phyloP scores from a whole-genome alignment of 139 green algal species.

The Trebouxia sp. region DNA sequence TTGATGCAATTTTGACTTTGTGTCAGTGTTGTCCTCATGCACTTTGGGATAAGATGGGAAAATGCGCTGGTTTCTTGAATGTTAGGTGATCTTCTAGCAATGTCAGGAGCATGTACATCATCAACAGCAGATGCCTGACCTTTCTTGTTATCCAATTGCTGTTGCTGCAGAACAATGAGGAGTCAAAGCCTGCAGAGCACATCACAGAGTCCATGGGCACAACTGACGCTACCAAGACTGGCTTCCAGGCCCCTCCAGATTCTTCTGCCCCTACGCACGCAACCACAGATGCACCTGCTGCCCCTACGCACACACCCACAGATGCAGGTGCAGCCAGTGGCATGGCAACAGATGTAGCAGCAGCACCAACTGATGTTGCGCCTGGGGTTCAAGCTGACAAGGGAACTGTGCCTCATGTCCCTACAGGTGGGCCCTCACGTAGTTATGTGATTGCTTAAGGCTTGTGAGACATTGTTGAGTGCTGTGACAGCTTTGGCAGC shows the following conservation, averaged over 20 bases:
- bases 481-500: too few relatives aligned
- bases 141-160: background rate
- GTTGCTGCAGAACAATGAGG: background rate
- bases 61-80: background rate
- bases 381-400: background rate
- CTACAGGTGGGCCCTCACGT: too few relatives aligned
- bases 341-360: slow-evolving; percentile 6
- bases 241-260: background rate
- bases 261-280: too few relatives aligned
- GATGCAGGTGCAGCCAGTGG: background rate
- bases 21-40: background rate
- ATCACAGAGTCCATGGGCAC: background rate
- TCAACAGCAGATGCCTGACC: too few relatives aligned
- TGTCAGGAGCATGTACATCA: too few relatives aligned
- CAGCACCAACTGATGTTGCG: background rate
- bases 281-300: too few relatives aligned
- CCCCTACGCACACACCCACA: too few relatives aligned
- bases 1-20: background rate
- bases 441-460: too few relatives aligned
- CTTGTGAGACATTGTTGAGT: too few relatives aligned
- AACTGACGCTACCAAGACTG: background rate
- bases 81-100: too few relatives aligned
- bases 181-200: background rate
- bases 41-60: background rate
- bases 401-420: background rate